Evolutionary conservation across 495 filamentous ascomycete species (phyloP).

Genomic region (Barbatosphaeria neglecta): DNA sequence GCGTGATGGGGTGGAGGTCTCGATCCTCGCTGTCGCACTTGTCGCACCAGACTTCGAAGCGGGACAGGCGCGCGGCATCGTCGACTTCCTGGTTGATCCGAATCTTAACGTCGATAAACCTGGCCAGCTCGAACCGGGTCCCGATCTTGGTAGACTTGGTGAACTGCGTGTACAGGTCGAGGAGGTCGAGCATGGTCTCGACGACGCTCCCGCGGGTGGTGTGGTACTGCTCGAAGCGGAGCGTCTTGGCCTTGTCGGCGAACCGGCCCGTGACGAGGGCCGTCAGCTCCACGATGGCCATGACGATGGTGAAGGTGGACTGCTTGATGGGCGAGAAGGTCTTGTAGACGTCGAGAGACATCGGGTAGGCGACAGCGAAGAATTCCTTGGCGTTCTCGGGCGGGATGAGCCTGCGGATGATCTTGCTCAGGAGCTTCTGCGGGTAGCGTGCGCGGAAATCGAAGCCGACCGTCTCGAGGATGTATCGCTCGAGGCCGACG

Average conservation of each 20-base stretch:
- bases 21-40: slow-evolving; percentile 26
- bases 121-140: slow-evolving; percentile 52
- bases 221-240: slow-evolving; percentile 35
- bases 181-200: slow-evolving; percentile 74
- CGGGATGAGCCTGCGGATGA: slow-evolving; percentile 43
- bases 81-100: slow-evolving; percentile 66
- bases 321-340: slow-evolving; percentile 90
- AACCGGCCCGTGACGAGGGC: slow-evolving; percentile 48
- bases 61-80: slow-evolving; percentile 10
- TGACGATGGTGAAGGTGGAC: slow-evolving; percentile 62
- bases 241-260: slow-evolving; percentile 24
- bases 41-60: slow-evolving; percentile 29
- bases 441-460: slow-evolving; percentile 90
- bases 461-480: slow-evolving; percentile 87
- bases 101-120: slow-evolving; percentile 75
- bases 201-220: slow-evolving; percentile 60
- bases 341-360: slow-evolving; percentile 80
- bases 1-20: slow-evolving; percentile 19
- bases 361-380: slow-evolving; percentile 57
- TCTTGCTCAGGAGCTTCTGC: slow-evolving; percentile 69
- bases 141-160: slow-evolving; percentile 62
- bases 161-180: slow-evolving; percentile 79
- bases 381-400: slow-evolving; percentile 29
- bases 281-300: slow-evolving; percentile 73
- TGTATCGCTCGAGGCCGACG: slow-evolving; percentile 80